Base-by-base conservation (phyloP, 176 grass and related monocot genomes). In the Elaeis guineensis region DNA sequence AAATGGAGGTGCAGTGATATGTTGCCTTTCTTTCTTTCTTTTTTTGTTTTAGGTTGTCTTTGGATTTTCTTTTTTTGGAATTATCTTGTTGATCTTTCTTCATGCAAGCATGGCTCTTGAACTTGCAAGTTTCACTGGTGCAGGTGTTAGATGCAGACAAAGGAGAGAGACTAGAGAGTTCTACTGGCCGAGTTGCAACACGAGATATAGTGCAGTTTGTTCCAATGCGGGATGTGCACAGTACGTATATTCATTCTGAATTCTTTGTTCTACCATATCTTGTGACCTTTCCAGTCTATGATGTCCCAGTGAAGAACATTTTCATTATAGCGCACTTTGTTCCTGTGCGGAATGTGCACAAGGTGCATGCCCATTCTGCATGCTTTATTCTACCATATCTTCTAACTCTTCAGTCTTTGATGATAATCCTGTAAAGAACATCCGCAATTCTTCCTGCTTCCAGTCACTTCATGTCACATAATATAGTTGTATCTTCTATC, bases 91-190 rank as follows among this genome's bases (percentile, higher is more conserved):
- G 4, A 26, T 14, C 25, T 17, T 5, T 51, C 2, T 25, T 49
- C n/a, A 5, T 49, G n/a, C 20, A 50, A 44, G 21, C 58, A 6
- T 50, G 22, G 17, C 52, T 55, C 49, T 72, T 75, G 14, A 65
- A 67, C 24, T 62, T 63, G 55, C 71, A 44, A 17, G 5, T 75
- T 77, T 73, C 16, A 49, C 29, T 22, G 23, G 21, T 60, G 64
- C 79, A 98, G 93, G 85, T 92, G 80, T 69, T 98, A 55, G 93
- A 98, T 83, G 81, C 83, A 65, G 89, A 98, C 72, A 98, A 86
- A 89, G 93, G 93, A 53, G 84, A 88, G 39, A 77, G 79, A 81
- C 79, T 98, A 51, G 81, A 98, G 82, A 89, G 81, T 63, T 86
- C 85, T 52, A 79, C 82, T 0, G 88, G 88, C 18, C 78, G 94